Base-by-base conservation (phyloP, 169 alveolate species). In the Eimeria praecox region DNA sequence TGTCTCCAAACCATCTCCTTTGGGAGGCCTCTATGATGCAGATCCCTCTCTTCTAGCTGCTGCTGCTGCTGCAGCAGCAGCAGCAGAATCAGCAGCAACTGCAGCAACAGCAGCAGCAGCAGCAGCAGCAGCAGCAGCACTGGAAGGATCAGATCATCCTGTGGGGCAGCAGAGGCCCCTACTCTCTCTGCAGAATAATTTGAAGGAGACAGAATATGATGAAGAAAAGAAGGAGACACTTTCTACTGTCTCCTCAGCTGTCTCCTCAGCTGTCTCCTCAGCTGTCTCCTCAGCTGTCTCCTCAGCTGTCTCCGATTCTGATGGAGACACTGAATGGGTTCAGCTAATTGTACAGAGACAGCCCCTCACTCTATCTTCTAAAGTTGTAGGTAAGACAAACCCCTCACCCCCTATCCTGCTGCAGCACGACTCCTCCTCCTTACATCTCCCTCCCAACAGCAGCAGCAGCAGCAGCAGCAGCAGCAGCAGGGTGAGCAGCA, bases 271-370 rank as follows among this genome's bases (percentile, higher is more conserved):
- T 49, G 56, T 49, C 38, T 18, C 75, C 75, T 9, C 8, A 5
- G 24, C 75, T 64, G 75, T n/a, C 33, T 18, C 75, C 18, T 9
- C 24, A 24, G 75, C 80, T 12, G 46, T 35, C 44, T n/a, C 80
- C 22, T 8, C 80, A 0, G 80, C 80, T 3, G 80, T 5, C 14
- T 8, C 44, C 0, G 22, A 27, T n/a, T 1, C 24, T 3, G 14
- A 44, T 12, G 44, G 80, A 35, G 87, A 30, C n/a, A 38, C 59
- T 16, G 90, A 82, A 44, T 82, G 90, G 90, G 90, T 82, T 40
- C 90, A 82, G 44, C 71, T 46, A n/a, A 24, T 82, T 18, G 24
- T 49, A 8, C 49, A 82, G 90, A 24, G 90, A 5, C 90, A 82
- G 71, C 64, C 73, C 20, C 64, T 82, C 42, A 56, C 64, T 9